Conservation (phyloP, 805 yeast genomes). For the Kuraishia piskuri region DNA sequence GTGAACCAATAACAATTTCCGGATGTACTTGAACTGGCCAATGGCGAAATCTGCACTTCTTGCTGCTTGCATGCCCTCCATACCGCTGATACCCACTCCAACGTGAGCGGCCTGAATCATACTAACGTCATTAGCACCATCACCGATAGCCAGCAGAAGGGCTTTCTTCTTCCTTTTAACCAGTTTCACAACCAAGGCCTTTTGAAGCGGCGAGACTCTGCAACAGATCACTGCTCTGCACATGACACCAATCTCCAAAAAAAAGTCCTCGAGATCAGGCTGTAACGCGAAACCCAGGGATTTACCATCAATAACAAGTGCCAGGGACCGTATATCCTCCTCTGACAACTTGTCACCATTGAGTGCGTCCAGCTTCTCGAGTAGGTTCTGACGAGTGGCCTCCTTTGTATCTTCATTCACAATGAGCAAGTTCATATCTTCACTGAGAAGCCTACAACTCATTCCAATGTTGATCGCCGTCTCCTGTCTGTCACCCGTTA, state of each 20-base stretch:
- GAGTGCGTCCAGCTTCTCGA: conserved; percentile 70
- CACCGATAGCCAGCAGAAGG: conserved; percentile 85
- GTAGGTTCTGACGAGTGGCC: conserved; percentile 66
- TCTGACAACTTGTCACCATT: conserved; percentile 54
- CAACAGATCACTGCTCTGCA: conserved; percentile 98
- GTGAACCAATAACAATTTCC: conserved; percentile 80
- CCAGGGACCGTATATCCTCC: conserved; percentile 71
- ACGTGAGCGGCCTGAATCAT: conserved; percentile 99
- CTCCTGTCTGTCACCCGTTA: conserved; percentile 98
- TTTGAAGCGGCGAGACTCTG: conserved; percentile 95
- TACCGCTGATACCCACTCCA: conserved; percentile 97
- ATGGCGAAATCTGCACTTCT: conserved; percentile 96
- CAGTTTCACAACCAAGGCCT: conserved; percentile 91
- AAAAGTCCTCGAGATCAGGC: conserved; percentile 64
- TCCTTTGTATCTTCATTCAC: conserved; percentile 80
- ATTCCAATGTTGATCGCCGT: conserved; percentile 98
- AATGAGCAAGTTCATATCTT: conserved; percentile 89
- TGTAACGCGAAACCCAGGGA: conserved; percentile 84
- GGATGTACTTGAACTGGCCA: conserved; percentile 86
- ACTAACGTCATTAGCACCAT: conserved; percentile 98
- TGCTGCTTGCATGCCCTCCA: conserved; percentile 99
- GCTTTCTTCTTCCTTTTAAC: conserved; percentile 79
- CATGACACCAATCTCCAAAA: conserved; percentile 70
- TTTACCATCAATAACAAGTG: conserved; percentile 90
- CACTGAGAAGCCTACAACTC: conserved; percentile 91